Percentiles rank a stretch among this genome's conserved stretches.
phyloP scores from a whole-genome alignment of 2,329 filamentous ascomycete genomes.

The Aspergillus spinulosporus region DNA sequence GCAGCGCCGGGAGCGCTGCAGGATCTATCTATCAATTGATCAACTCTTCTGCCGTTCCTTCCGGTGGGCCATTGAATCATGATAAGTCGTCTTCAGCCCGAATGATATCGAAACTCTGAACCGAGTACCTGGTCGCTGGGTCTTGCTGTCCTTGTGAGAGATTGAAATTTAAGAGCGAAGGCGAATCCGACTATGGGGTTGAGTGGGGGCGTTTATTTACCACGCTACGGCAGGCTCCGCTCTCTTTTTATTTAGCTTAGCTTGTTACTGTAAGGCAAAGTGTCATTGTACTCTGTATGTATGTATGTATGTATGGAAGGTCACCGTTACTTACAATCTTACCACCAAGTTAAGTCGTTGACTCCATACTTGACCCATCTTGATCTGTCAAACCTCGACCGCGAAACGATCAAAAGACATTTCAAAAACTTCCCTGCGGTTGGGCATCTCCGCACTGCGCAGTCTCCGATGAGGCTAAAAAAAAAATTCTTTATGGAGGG shows the following conservation, averaged over 20 bases:
- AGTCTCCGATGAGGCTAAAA: conserved; percentile 4
- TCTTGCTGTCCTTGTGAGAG: conserved; percentile 5
- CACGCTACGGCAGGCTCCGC: conserved; percentile 23
- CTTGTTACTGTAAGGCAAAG: not conserved
- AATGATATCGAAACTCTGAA: not conserved
- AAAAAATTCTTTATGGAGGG: not conserved
- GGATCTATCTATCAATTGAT: conserved; percentile 13
- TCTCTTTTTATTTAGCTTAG: conserved; percentile 15
- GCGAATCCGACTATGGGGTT: conserved; percentile 13
- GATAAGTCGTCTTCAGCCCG: not conserved
- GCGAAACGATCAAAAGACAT: not conserved
- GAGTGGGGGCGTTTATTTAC: conserved; percentile 28
- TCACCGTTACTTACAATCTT: not conserved
- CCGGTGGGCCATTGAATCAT: not conserved
- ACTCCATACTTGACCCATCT: not conserved
- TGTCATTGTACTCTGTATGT: no score
- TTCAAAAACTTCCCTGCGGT: not conserved
- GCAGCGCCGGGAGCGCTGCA: conserved; percentile 6
- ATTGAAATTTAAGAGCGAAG: not conserved
- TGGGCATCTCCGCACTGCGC: not conserved
- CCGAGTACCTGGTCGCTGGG: not conserved
- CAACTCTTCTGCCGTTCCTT: conserved; percentile 1
- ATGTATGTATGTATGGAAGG: conserved; percentile 4
- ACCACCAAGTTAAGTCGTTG: not conserved
- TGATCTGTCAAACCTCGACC: not conserved